These are phyloP conservation scores for Microbotryomycetes sp. DNA, from an alignment of 1,284 basidiomycete species.

Conservation along the genomic window DNA sequence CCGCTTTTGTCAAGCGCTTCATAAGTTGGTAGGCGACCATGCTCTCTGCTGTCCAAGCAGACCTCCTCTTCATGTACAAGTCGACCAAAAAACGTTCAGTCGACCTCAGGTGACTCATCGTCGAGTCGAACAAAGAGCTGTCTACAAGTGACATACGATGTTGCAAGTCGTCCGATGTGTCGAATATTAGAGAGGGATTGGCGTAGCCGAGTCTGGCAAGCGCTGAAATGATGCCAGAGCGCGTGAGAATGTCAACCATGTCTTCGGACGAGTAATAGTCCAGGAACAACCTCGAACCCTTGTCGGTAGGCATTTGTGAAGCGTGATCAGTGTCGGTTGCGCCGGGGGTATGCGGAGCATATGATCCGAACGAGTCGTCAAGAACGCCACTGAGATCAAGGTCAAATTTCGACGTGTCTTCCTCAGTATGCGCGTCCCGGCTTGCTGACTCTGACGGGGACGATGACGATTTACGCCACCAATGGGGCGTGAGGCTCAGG, in stretches of 20 bases:
- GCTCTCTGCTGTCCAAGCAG: background rate
- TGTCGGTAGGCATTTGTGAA: background rate
- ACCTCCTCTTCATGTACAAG: conserved; percentile 8
- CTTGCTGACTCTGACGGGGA: background rate
- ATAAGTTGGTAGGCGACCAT: conserved; percentile 11
- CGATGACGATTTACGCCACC: background rate
- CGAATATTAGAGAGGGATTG: conserved; percentile 1
- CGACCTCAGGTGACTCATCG: background rate
- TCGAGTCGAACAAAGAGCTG: background rate
- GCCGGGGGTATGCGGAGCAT: background rate
- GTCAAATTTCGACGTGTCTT: background rate
- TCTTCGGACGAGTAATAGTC: conserved; percentile 5
- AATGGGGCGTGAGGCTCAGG: background rate
- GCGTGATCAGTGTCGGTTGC: background rate
- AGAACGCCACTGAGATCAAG: conserved; percentile 2
- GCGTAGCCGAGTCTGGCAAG: conserved; percentile 1
- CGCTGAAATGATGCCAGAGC: background rate
- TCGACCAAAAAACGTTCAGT: conserved; percentile 9
- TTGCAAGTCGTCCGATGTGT: conserved; percentile 5
- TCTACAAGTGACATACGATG: conserved; percentile 14
- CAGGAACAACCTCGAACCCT: background rate
- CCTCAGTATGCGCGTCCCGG: background rate
- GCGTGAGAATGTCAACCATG: background rate
- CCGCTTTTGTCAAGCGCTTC: conserved; percentile 3
- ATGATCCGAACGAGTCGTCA: background rate